These are phyloP conservation scores for Lentithecium fluviatile DNA, from an alignment of 495 filamentous ascomycete species.

Conservation along the genomic window DNA sequence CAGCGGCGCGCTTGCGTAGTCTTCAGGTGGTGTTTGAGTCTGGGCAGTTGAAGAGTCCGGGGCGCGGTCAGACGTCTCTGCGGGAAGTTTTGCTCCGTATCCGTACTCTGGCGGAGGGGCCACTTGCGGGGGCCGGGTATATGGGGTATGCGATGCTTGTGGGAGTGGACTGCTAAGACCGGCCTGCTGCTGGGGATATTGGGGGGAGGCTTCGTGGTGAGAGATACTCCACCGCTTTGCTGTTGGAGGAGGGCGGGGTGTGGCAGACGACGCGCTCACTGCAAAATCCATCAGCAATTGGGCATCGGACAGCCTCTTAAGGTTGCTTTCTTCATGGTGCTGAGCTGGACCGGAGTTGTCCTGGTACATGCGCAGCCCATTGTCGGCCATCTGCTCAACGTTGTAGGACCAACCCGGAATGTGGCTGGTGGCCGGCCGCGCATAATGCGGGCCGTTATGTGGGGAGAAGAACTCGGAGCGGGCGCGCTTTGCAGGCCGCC, in stretches of 20 bases:
- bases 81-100: neutral
- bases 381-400: slow-evolving; percentile 37
- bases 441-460: slow-evolving; percentile 41
- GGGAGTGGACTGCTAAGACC: neutral
- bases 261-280: slow-evolving; percentile 7
- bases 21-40: slow-evolving; percentile 39
- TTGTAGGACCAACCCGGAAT: slow-evolving; percentile 36
- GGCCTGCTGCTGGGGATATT: neutral
- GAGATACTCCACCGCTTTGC: slow-evolving; percentile 18
- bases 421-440: slow-evolving; percentile 50
- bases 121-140: neutral
- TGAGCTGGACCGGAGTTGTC: slow-evolving; percentile 10
- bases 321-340: slow-evolving; percentile 11
- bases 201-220: slow-evolving; percentile 3
- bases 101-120: too few relatives aligned
- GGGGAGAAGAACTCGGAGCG: slow-evolving; percentile 58
- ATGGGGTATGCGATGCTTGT: neutral
- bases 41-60: slow-evolving; percentile 17
- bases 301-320: slow-evolving; percentile 31
- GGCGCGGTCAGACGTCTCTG: neutral
- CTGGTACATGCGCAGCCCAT: slow-evolving; percentile 26
- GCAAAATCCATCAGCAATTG: slow-evolving; percentile 33
- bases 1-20: neutral
- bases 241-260: neutral
- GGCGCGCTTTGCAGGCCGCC: slow-evolving; percentile 60